These are phyloP conservation scores for Sambucus nigra DNA, from an alignment of 129 eudicot species.

Conservation along the genomic window DNA sequence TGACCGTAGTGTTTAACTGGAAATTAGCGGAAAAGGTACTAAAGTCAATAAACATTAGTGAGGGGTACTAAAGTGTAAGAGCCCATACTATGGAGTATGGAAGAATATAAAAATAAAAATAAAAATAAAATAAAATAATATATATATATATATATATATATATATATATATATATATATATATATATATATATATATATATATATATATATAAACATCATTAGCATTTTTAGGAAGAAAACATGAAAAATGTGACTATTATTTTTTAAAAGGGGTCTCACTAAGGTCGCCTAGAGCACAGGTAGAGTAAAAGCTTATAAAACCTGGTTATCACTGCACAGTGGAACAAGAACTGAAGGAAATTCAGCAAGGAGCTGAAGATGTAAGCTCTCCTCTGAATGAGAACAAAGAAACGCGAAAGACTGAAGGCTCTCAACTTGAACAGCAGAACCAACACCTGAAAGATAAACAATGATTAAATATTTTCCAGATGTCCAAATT, in stretches of 20 bases:
- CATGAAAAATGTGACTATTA: neutral
- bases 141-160: no score
- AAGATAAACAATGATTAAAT: neutral
- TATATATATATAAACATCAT: no score
- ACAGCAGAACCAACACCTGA: constrained; percentile 54
- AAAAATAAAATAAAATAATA: no score
- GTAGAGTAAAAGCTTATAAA: neutral
- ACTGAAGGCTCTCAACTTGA: constrained; percentile 66
- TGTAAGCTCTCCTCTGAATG: constrained; percentile 46
- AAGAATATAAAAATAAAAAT: no score
- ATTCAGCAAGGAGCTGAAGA: constrained; percentile 43
- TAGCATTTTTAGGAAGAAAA: neutral
- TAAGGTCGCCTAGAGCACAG: neutral
- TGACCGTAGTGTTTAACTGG: no score
- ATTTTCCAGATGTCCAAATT: neutral
- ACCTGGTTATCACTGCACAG: constrained; percentile 65
- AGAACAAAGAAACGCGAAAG: constrained; percentile 41
- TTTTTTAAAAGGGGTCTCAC: neutral
- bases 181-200: no score
- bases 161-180: no score
- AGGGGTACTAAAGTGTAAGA: no score
- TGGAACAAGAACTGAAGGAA: constrained; percentile 66
- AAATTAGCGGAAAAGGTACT: no score
- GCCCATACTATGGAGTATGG: no score
- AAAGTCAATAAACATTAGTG: no score